Percentiles rank a stretch among this genome's conserved stretches.
phyloP scores from a whole-genome alignment of 441 rosid genomes.

The Pelargonium citronellum region DNA sequence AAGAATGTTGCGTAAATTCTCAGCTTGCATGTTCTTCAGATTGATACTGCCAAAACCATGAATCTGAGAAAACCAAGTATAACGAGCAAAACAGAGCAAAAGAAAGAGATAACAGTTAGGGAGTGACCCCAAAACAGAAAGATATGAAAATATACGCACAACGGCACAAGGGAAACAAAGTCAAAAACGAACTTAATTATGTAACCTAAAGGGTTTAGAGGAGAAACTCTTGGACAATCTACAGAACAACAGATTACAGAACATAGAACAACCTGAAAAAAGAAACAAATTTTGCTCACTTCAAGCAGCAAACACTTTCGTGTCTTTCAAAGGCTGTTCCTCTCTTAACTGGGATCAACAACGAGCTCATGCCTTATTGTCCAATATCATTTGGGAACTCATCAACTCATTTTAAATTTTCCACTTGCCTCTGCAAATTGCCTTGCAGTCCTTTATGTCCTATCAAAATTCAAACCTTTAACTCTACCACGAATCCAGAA shows the following conservation, averaged over 20 bases:
- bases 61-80: conserved; percentile 55
- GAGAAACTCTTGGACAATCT: not conserved
- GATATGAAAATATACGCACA: not conserved
- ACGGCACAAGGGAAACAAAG: not conserved
- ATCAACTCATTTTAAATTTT: no score
- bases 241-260: not conserved
- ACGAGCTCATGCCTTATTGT: no score
- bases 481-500: not conserved
- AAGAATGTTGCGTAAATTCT: conserved; percentile 66
- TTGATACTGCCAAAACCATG: conserved; percentile 91
- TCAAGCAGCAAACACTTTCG: no score
- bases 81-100: conserved; percentile 25
- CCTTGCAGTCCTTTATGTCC: no score
- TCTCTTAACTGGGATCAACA: no score
- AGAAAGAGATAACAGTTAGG: conserved; percentile 19
- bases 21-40: conserved; percentile 92
- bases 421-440: no score
- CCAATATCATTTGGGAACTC: no score
- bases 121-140: conserved; percentile 8
- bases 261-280: not conserved
- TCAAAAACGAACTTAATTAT: not conserved
- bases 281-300: no score
- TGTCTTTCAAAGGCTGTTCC: no score
- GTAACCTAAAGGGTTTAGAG: not conserved
- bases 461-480: not conserved